Base-by-base conservation (phyloP, 2,329 filamentous ascomycete species). In the Phoma sp. region DNA sequence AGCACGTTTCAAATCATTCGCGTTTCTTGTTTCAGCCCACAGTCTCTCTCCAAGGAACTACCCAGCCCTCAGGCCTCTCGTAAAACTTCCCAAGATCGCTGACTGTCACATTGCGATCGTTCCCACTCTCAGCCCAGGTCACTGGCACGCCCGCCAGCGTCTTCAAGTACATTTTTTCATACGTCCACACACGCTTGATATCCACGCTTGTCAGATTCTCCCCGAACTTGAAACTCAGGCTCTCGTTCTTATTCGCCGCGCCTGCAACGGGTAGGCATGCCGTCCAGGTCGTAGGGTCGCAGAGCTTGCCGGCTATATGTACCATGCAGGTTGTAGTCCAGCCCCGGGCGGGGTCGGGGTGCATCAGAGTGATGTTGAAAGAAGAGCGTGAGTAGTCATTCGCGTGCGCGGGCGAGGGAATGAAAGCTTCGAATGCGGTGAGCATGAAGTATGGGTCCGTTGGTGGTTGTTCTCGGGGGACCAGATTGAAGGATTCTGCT, bases 31-130 rank as follows among this genome's bases (percentile, higher is more conserved):
- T 25, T 59, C 38, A 55, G 5, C 40, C 53, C 18, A 33, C 40
- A 17, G 53, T 36, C 28, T 53, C 10, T 18, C 26, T 46, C 14
- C 17, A 45, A 7, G 23, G 28, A 25, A 62, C 54, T 5, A 28
- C 15, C 59, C 61, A 61, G 1, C 20, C 42, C 5, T 33, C 43
- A 23, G 28, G n/a, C 28, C 43, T 47, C 18, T 15, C 1, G 34
- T 56, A 60, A 17, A 10, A n/a, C 20, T 39, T 52, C 7, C 56
- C 53, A 25, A 26, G 29, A 17, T 45, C 32, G 17, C 42, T 56
- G 26, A 47, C 40, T 30, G 59, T 62, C 48, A 59, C 43, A 37
- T 67, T 67, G 1, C 36, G 51, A 2, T 42, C 45, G 12, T 30
- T 26, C 5, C 17, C 25, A 9, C 12, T 36, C 34, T 53, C 32